Evolutionary conservation across 148 eudicot genomes (phyloP).

Genomic region (Talinum fruticosum): DNA sequence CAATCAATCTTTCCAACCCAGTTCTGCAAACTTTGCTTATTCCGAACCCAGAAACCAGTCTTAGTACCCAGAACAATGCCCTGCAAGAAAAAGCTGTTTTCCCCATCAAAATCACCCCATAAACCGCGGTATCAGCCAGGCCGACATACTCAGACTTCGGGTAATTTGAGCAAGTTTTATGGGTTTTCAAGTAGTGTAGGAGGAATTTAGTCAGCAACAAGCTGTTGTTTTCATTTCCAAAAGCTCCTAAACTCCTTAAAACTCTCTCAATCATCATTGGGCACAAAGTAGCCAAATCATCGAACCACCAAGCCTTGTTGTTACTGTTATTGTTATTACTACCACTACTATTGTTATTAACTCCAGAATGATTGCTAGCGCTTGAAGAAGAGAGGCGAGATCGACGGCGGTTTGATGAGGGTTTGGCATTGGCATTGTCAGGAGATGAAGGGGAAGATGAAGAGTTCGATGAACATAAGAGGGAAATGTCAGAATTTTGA

Average conservation of each 20-base stretch:
- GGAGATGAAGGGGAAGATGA: constrained; percentile 57
- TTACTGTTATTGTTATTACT: not conserved
- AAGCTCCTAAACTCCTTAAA: constrained; percentile 46
- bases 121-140: constrained; percentile 59
- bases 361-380: constrained; percentile 1
- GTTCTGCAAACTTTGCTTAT: constrained; percentile 42
- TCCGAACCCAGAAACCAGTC: constrained; percentile 52
- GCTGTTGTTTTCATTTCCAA: constrained; percentile 59
- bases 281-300: constrained; percentile 53
- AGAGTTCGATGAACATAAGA: constrained; percentile 29
- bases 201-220: constrained; percentile 63
- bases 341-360: not conserved
- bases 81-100: constrained; percentile 63
- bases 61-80: constrained; percentile 54
- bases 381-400: not conserved
- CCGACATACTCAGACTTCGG: constrained; percentile 43
- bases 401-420: not conserved
- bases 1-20: constrained; percentile 60
- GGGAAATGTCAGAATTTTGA: constrained; percentile 49
- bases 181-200: constrained; percentile 61
- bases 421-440: constrained; percentile 25
- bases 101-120: constrained; percentile 57
- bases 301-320: constrained; percentile 66
- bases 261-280: constrained; percentile 57
- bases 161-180: constrained; percentile 34